Base-by-base conservation (phyloP, 441 rosid species). In the Kokia cookei region DNA sequence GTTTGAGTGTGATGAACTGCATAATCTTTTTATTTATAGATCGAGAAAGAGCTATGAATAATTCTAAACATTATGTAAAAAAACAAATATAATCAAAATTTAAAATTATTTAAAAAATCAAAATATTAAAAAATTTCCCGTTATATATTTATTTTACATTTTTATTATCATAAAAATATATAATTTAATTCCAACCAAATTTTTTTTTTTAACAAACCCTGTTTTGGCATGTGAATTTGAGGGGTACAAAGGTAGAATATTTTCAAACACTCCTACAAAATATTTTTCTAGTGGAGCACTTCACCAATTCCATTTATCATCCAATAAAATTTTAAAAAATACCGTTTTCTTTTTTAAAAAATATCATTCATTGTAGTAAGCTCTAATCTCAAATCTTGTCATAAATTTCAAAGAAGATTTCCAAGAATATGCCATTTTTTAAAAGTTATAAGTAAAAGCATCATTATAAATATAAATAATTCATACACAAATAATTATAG, bases 341-440 rank as follows among this genome's bases (percentile, higher is more conserved):
- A 32, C 35, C 4, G 0, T 29, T 0, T 0, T 29, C 5, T 0
- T 1, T 32, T 32, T 32, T 4, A 4, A 4, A 3, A 32, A 32
- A 32, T 32, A 5, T 32, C 6, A 32, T 32, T 32, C 37, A 32
- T 4, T 32, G 37, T 32, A 32, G 6, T 4, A 32, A 32, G 1
- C 37, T 4, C 35, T 32, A 32, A 32, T 32, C 35, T 11, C 50
- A 45, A 11, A 45, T 10, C 50, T 45, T 45, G 2, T 45, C 50
- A 10, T 9, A 13, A 64, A 32, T 32, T 32, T 32, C 4, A 32
- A 9, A 42, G 29, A 42, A 64, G 10, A 64, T 64, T 26, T 63
- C 5, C 17, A 5, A 17, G 51, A 73, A 81, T 68, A 79, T 75
- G 77, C 76, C 78, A 7, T 26, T n/a, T 50, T 24, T 7, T 32